phyloP scores from a whole-genome alignment of 495 filamentous ascomycete species.

The Thermothielavioides terrestris region DNA sequence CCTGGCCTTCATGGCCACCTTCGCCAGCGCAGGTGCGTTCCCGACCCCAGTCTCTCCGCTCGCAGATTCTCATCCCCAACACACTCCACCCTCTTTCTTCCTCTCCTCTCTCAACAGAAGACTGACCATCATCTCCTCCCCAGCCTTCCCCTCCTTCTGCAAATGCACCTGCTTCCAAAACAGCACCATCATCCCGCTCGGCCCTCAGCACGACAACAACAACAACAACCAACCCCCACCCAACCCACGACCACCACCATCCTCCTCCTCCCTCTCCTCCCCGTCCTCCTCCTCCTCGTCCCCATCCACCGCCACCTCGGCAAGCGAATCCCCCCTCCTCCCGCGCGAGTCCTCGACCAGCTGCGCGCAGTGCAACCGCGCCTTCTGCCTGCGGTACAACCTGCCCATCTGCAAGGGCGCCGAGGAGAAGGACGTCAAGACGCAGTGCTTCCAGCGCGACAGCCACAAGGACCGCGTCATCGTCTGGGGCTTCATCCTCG shows the following conservation, averaged over 20 bases:
- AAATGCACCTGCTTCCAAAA: constrained; percentile 95
- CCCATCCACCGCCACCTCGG: constrained; percentile 21
- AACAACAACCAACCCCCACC: constrained; percentile 5
- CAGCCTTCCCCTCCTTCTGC: constrained; percentile 74
- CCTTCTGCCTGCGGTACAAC: constrained; percentile 79
- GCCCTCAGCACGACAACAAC: constrained; percentile 28
- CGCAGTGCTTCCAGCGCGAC: constrained; percentile 90
- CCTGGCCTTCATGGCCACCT: constrained; percentile 22
- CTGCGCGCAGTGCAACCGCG: constrained; percentile 83
- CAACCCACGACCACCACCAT: constrained; percentile 17
- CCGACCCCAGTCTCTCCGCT: not conserved
- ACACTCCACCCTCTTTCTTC: not conserved
- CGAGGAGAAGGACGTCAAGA: constrained; percentile 78
- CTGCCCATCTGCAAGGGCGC: constrained; percentile 78
- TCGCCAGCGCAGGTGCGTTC: constrained; percentile 31
- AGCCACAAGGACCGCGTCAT: constrained; percentile 83
- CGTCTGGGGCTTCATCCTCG: constrained; percentile 84
- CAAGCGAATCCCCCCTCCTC: not conserved
- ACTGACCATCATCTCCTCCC: constrained; percentile 15
- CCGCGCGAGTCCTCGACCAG: constrained; percentile 26
- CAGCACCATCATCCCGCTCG: constrained; percentile 77
- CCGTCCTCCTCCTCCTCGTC: constrained; percentile 41
- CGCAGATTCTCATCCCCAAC: not conserved
- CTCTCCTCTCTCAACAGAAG: not conserved
- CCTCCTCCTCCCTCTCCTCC: not conserved